Base-by-base conservation (phyloP, 345 rosid genomes). In the Acer campestre region DNA sequence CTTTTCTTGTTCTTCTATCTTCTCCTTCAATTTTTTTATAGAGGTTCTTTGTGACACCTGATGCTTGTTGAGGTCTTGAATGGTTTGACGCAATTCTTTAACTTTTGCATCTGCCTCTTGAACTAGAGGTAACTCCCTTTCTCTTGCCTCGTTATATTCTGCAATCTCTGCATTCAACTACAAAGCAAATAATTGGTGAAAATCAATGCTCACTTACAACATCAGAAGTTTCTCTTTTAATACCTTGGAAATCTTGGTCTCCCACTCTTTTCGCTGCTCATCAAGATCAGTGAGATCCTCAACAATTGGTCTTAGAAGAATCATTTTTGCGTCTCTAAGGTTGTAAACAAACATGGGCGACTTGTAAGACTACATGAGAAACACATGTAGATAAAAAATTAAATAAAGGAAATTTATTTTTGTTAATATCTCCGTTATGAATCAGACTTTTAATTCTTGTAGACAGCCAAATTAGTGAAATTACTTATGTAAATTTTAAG, bases 81-180 rank as follows among this genome's bases (percentile, higher is more conserved):
- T 86, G 7, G 81, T 88, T 81, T 89, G 90, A 18, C 73, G 88
- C 71, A 96, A 82, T 67, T 92, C 94, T 79, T 90, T 87, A 67
- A 94, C 89, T 75, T 79, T 83, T 4, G 83, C 76, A 67, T 91
- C 92, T 14, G 89, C 61, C 84, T 92, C 93, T 79, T 90, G 93
- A 73, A 90, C 91, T 82, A 87, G 79, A 3, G 98, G 98, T 61
- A 85, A 71, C 67, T 96, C 98, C 71, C 67, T 88, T 74, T 90
- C 92, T 76, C 87, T 86, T 17, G 91, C 91, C 72, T 84, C 95
- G 83, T 87, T 87, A 77, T 82, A 85, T 22, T 86, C 89, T 14
- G 81, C 90, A 72, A 94, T 84, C 86, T 91, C 98, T 74, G 85
- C 94, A 82, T 91, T 88, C 86, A 92, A 75, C 98, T 96, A 82